Percentiles rank a stretch among this genome's conserved stretches.
Conservation (phyloP, 352 stramenopile genomes). For the Globisporangium cederbergense region DNA sequence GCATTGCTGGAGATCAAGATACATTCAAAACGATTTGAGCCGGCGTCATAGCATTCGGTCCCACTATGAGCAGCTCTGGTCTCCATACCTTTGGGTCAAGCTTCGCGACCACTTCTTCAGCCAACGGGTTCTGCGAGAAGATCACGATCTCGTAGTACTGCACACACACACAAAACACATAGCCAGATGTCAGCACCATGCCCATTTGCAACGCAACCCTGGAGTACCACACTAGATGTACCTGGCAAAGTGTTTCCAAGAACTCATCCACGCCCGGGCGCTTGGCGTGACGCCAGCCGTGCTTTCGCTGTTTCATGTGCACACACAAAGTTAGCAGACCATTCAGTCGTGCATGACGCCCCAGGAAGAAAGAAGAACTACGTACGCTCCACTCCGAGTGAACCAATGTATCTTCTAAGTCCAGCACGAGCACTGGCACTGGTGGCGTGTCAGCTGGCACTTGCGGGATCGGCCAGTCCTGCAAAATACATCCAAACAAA, state of each 20-base stretch:
- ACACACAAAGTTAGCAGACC: slow-evolving; percentile 1
- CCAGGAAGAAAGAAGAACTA: slow-evolving; percentile 14
- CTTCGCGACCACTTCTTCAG: slow-evolving; percentile 77
- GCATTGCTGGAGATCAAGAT: slow-evolving; percentile 34
- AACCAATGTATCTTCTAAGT: slow-evolving; percentile 84
- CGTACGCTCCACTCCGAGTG: slow-evolving; percentile 88
- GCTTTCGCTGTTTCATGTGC: slow-evolving; percentile 54
- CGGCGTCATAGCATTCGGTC: background rate
- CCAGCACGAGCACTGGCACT: slow-evolving; percentile 79
- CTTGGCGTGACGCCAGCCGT: slow-evolving; percentile 86
- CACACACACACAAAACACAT: background rate
- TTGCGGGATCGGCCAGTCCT: slow-evolving; percentile 82
- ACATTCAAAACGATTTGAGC: background rate
- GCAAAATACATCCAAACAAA: background rate
- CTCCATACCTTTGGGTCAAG: slow-evolving; percentile 65
- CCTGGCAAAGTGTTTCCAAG: slow-evolving; percentile 72
- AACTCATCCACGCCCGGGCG: slow-evolving; percentile 85
- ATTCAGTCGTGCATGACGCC: background rate
- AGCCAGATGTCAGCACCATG: background rate
- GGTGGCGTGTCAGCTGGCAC: slow-evolving; percentile 73
- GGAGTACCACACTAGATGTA: slow-evolving; percentile 9
- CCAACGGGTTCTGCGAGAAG: slow-evolving; percentile 83
- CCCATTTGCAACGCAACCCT: background rate
- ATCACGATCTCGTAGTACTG: slow-evolving; percentile 88
- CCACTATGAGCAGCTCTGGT: background rate